phyloP scores from a whole-genome alignment of 345 rosid species.

The Mallotus nudiflorus region DNA sequence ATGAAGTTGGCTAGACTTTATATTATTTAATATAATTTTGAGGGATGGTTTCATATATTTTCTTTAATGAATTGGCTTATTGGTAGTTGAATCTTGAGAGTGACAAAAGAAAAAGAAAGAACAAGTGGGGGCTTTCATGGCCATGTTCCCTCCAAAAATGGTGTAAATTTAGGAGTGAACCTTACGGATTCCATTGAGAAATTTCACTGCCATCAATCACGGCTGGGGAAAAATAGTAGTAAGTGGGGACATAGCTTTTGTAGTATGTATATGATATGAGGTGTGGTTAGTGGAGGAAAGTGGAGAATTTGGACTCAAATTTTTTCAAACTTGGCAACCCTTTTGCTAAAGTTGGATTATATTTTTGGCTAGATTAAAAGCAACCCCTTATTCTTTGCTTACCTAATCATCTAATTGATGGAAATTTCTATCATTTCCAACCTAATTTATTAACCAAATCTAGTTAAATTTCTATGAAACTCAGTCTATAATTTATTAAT shows the following conservation, averaged over 20 bases:
- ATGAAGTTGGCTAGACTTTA: neutral
- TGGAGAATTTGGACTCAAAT: neutral
- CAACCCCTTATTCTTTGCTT: neutral
- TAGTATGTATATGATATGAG: neutral
- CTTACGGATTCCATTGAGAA: neutral
- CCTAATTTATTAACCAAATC: neutral
- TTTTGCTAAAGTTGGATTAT: neutral
- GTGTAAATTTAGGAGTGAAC: constrained; percentile 2
- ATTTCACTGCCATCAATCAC: constrained; percentile 30
- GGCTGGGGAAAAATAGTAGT: constrained; percentile 18
- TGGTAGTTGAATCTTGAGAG: constrained; percentile 27
- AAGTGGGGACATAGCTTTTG: neutral
- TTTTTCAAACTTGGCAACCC: constrained; percentile 6
- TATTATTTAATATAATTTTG: neutral
- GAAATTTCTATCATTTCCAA: neutral
- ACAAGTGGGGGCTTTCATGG: constrained; percentile 14
- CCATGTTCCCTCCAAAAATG: constrained; percentile 11
- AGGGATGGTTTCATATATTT: neutral
- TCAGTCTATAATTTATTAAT: too few species aligned
- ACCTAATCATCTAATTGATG: neutral
- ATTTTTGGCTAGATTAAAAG: neutral
- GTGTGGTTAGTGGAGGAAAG: constrained; percentile 7
- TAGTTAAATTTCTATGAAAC: constrained; percentile 1
- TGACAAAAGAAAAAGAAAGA: constrained; percentile 15
- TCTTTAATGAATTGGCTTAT: neutral